These are phyloP conservation scores for Nelumbo lutea DNA, from an alignment of 164 flowering plant genomes.

Conservation along the genomic window DNA sequence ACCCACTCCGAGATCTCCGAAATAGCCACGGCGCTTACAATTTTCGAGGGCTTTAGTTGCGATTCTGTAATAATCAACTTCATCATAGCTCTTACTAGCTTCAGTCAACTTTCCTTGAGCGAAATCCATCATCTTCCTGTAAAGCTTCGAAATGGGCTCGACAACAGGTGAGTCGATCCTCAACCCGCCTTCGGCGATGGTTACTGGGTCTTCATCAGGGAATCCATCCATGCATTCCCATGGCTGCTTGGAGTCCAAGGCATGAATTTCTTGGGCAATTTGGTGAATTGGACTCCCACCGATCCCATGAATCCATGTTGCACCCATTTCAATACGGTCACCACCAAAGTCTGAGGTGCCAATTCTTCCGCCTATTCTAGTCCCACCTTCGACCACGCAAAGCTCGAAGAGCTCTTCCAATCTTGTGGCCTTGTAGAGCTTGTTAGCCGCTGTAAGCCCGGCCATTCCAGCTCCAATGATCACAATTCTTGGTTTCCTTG, in stretches of 20 bases:
- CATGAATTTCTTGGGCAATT: slow-evolving; percentile 53
- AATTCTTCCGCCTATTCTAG: slow-evolving; percentile 86
- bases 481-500: slow-evolving; percentile 73
- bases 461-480: slow-evolving; percentile 94
- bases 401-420: slow-evolving; percentile 51
- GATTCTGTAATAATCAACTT: slow-evolving; percentile 17
- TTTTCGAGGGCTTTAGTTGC: slow-evolving; percentile 24
- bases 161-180: slow-evolving; percentile 35
- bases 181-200: slow-evolving; percentile 30
- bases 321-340: slow-evolving; percentile 82
- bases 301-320: slow-evolving; percentile 98
- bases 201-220: slow-evolving; percentile 29
- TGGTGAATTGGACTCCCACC: slow-evolving; percentile 79
- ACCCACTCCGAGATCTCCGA: slow-evolving; percentile 46
- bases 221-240: slow-evolving; percentile 92
- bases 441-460: slow-evolving; percentile 85
- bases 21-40: slow-evolving; percentile 10
- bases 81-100: slow-evolving; percentile 8
- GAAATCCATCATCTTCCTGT: slow-evolving; percentile 55
- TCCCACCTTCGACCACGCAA: slow-evolving; percentile 72
- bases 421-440: slow-evolving; percentile 47
- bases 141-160: slow-evolving; percentile 48
- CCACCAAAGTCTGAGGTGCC: slow-evolving; percentile 67
- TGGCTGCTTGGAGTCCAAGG: slow-evolving; percentile 59
- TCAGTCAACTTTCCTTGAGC: slow-evolving; percentile 48